phyloP scores from a whole-genome alignment of 2,329 filamentous ascomycete species.

The Arachnomyces sp. region DNA sequence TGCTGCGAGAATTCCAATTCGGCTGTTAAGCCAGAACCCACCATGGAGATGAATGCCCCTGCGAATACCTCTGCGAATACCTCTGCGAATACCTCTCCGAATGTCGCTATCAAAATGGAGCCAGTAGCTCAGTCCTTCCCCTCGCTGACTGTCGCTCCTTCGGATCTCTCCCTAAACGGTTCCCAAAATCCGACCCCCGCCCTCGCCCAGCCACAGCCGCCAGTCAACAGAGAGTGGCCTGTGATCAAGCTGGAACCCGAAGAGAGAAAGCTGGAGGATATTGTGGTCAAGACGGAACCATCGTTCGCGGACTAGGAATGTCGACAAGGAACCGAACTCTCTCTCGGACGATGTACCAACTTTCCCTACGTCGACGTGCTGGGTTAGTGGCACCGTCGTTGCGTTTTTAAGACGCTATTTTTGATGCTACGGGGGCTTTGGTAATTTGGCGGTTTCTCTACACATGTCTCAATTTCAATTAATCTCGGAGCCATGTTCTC shows the following conservation, averaged over 20 bases:
- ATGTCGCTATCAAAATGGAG: constrained; percentile 6
- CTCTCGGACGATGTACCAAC: too few species aligned
- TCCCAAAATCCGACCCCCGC: constrained; percentile 6
- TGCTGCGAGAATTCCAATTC: not conserved
- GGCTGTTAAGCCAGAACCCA: not conserved
- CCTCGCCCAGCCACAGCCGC: constrained; percentile 7
- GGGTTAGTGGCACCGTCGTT: too few species aligned
- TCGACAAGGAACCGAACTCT: too few species aligned
- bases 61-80: constrained; percentile 7
- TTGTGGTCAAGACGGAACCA: constrained; percentile 18
- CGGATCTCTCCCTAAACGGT: constrained; percentile 13
- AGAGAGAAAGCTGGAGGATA: constrained; percentile 10
- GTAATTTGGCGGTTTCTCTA: too few species aligned
- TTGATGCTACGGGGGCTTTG: too few species aligned
- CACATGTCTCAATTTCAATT: too few species aligned
- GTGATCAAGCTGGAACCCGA: constrained; percentile 18
- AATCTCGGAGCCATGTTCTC: too few species aligned
- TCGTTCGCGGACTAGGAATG: constrained; percentile 1
- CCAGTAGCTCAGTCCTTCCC: constrained; percentile 1
- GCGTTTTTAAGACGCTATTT: not conserved
- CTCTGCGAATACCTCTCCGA: constrained; percentile 12
- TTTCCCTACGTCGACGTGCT: too few species aligned
- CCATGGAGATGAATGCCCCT: constrained; percentile 2
- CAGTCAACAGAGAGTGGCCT: constrained; percentile 16
- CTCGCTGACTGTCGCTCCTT: constrained; percentile 12